A percentile compares a stretch with the other conserved stretches of the same genome.
Conservation (phyloP, 148 eudicot genomes). For the Linanthus parryae region DNA sequence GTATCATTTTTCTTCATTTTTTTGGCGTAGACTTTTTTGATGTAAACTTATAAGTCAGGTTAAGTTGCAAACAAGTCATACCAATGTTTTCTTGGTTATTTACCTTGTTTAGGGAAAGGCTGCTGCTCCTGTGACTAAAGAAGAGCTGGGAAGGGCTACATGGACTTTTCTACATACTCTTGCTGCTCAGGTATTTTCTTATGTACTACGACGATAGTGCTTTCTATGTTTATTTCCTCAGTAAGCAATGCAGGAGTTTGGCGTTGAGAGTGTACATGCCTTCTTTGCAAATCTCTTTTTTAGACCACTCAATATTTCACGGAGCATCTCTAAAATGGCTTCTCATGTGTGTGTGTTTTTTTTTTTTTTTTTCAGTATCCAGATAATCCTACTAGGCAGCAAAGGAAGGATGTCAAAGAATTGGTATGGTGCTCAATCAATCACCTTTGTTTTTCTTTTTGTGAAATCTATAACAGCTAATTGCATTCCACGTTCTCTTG, state of each 20-base stretch:
- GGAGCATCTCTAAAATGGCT: no score
- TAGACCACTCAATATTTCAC: no score
- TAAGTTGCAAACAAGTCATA: no score
- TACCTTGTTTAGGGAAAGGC: constrained; percentile 48
- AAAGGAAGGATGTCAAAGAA: constrained; percentile 90
- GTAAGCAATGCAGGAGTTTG: no score
- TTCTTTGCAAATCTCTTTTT: background rate
- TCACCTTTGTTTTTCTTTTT: background rate
- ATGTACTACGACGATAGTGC: no score
- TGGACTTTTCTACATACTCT: constrained; percentile 97
- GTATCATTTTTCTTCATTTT: no score
- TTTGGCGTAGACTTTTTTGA: no score
- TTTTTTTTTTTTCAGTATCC: constrained; percentile 54
- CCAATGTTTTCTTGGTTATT: no score
- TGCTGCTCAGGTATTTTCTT: constrained; percentile 72
- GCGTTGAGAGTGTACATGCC: background rate
- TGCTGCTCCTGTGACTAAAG: constrained; percentile 58
- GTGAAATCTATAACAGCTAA: background rate
- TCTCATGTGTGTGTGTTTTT: no score
- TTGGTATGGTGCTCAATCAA: constrained; percentile 42
- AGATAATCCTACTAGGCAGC: constrained; percentile 86
- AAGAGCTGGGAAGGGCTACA: constrained; percentile 89
- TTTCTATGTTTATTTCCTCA: no score
- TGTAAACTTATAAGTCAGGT: no score
- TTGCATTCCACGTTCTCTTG: background rate